phyloP scores from a whole-genome alignment of 805 yeast species.

The Suhomyces canberraensis region DNA sequence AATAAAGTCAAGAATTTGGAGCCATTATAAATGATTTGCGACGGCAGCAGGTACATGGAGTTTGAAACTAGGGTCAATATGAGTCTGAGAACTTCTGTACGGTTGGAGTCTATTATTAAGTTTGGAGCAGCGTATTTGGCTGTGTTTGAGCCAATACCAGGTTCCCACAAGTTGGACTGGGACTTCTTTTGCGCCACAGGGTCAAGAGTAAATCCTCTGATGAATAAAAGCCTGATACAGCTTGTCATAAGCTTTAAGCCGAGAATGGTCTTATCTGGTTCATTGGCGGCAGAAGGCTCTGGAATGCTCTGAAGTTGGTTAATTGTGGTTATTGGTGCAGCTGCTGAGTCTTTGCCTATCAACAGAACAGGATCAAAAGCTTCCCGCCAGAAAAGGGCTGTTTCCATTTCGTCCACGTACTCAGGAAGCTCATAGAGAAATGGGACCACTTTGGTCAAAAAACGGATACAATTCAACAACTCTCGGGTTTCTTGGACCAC shows the following conservation, averaged over 20 bases:
- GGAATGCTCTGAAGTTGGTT: background rate
- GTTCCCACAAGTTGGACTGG: slow-evolving; percentile 9
- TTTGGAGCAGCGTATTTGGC: slow-evolving; percentile 24
- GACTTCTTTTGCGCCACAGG: background rate
- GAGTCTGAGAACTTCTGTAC: slow-evolving; percentile 65
- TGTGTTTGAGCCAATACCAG: slow-evolving; percentile 21
- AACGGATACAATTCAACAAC: slow-evolving; percentile 58
- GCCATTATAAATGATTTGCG: slow-evolving; percentile 47
- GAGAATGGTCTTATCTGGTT: slow-evolving; percentile 3
- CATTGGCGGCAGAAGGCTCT: background rate
- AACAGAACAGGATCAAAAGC: slow-evolving; percentile 40
- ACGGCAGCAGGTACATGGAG: slow-evolving; percentile 50
- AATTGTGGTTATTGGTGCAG: background rate
- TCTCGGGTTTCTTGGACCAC: slow-evolving; percentile 13
- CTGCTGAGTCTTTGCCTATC: background rate
- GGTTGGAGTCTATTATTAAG: slow-evolving; percentile 50
- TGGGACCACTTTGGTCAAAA: slow-evolving; percentile 66
- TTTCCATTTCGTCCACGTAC: slow-evolving; percentile 22
- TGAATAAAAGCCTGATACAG: slow-evolving; percentile 49
- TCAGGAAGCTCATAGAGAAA: slow-evolving; percentile 54
- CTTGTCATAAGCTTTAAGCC: slow-evolving; percentile 12
- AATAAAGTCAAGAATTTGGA: slow-evolving; percentile 59
- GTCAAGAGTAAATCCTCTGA: slow-evolving; percentile 52
- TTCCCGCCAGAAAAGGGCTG: slow-evolving; percentile 30
- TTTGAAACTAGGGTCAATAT: slow-evolving; percentile 60